Percentiles rank a stretch among this genome's conserved stretches.
phyloP scores from a whole-genome alignment of 2,329 filamentous ascomycete genomes.

The Teratosphaeria viscida region DNA sequence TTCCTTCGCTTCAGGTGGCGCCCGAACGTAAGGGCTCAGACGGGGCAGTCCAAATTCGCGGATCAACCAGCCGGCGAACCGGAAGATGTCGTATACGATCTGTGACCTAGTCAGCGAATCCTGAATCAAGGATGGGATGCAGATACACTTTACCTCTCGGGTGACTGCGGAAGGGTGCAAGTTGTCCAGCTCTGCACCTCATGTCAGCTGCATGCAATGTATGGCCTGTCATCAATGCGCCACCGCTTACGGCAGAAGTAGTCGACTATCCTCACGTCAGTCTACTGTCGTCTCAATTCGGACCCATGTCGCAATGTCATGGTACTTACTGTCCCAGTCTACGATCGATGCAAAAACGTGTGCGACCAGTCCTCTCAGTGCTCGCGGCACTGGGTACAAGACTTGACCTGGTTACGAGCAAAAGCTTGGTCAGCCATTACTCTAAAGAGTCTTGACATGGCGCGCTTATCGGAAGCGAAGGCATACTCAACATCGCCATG shows the following conservation, averaged over 20 bases:
- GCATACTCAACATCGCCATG: neutral
- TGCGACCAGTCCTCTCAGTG: neutral
- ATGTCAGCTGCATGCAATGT: neutral
- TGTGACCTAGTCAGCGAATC: neutral
- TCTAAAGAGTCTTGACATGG: no score
- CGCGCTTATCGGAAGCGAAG: neutral
- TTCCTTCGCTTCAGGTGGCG: neutral
- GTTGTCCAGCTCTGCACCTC: neutral
- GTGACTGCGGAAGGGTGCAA: neutral
- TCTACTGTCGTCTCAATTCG: neutral
- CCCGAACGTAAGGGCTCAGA: neutral
- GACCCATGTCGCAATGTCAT: neutral
- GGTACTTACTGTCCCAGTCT: neutral
- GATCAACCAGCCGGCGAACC: neutral
- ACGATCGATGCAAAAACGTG: neutral
- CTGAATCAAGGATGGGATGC: no score
- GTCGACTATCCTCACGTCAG: neutral
- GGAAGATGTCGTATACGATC: neutral
- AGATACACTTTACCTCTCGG: neutral
- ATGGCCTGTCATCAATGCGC: neutral
- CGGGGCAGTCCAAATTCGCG: neutral
- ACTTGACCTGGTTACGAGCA: neutral
- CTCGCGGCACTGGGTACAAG: neutral
- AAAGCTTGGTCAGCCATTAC: neutral
- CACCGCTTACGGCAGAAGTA: neutral